phyloP scores from a whole-genome alignment of 1,284 basidiomycete genomes.

The Ustilago sp. region DNA sequence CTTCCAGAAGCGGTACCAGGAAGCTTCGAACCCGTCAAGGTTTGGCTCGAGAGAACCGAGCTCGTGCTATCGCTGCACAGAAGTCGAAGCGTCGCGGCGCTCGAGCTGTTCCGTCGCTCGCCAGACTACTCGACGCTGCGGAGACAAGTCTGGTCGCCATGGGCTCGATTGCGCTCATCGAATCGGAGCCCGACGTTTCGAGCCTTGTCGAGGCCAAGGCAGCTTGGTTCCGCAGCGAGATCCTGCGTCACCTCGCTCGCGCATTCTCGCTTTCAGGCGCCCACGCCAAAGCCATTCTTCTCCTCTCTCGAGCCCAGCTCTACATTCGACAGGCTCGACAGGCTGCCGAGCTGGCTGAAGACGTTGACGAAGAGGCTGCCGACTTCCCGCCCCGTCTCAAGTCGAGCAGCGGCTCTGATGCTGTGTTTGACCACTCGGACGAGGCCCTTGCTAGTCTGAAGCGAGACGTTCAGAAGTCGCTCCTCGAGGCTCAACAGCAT shows the following conservation, averaged over 20 bases:
- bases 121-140: slow-evolving; percentile 62
- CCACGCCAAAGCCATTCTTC: slow-evolving; percentile 58
- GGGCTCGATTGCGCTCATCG: slow-evolving; percentile 61
- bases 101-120: slow-evolving; percentile 64
- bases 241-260: slow-evolving; percentile 59
- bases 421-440: slow-evolving; percentile 51
- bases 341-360: slow-evolving; percentile 62
- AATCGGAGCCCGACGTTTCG: slow-evolving; percentile 66
- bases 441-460: slow-evolving; percentile 38
- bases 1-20: slow-evolving; percentile 58
- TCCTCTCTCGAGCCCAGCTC: slow-evolving; percentile 61
- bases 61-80: slow-evolving; percentile 40
- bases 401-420: slow-evolving; percentile 29
- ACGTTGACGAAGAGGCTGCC: slow-evolving; percentile 61
- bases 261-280: slow-evolving; percentile 58
- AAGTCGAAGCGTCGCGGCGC: slow-evolving; percentile 56
- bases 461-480: slow-evolving; percentile 40
- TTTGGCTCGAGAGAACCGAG: slow-evolving; percentile 38
- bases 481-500: slow-evolving; percentile 34
- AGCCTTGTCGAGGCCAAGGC: slow-evolving; percentile 67
- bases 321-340: slow-evolving; percentile 65
- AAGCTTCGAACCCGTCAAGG: slow-evolving; percentile 39
- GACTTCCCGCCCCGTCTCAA: slow-evolving; percentile 56
- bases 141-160: slow-evolving; percentile 61
- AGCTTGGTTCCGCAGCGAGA: slow-evolving; percentile 63